Base-by-base conservation (phyloP, 352 stramenopile genomes). In the Globisporangium recalcitrans region DNA sequence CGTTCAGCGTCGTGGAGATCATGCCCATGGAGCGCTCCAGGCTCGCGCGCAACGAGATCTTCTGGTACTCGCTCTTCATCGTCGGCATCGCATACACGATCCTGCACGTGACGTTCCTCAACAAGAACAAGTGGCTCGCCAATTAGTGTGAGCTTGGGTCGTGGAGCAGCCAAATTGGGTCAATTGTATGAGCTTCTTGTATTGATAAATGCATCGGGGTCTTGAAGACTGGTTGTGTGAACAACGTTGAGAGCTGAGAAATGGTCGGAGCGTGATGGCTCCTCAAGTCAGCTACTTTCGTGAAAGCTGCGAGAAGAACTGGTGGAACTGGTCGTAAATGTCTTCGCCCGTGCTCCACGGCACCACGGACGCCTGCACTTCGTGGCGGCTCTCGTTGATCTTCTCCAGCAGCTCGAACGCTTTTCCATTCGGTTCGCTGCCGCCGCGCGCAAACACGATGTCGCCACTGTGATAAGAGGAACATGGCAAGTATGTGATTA, bases 41-140 rank as follows among this genome's bases (percentile, higher is more conserved):
- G 4, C 44, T 70, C 11, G 73, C 69, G 3, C 65, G 69, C 6
- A 73, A 83, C n/a, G 78, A 88, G 40, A 22, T 90, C 34, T 72
- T 90, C 60, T 68, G 68, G 21, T 71, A 66, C 52, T 68, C 69
- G 14, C 56, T 88, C 11, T 21, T 87, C n/a, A 54, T 68, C 22
- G 66, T 88, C 36, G 73, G 57, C n/a, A 58, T 80, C 46, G 72
- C 74, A 31, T 88, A 87, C 68, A 68, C 72, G 47, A 62, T 71
- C 4, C 57, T 87, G 19, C 58, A 87, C 63, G 56, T 85, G 16
- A 67, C 74, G n/a, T 90, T 88, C 62, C 65, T 78, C 8, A 64
- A 70, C 64, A 90, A 90, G 65, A 75, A 87, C 47, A 66, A 65
- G 27, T 90, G 78, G 80, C 54, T 89, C 34, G 65, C 70, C 19